These are phyloP conservation scores for Oryza longistaminata DNA, from an alignment of 176 grass and related monocot genomes.

Conservation along the genomic window DNA sequence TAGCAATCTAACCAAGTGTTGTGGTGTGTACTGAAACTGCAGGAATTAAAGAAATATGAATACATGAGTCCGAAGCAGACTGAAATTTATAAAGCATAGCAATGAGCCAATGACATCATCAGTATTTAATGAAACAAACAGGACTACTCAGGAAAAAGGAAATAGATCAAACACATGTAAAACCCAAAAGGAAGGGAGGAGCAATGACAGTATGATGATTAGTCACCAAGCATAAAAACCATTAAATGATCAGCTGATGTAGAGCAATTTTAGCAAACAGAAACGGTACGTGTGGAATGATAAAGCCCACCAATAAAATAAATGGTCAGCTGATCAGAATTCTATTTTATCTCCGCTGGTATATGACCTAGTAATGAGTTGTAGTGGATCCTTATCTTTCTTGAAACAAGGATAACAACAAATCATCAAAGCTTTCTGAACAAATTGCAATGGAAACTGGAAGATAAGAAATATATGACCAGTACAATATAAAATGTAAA, in stretches of 20 bases:
- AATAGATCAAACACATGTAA: not conserved
- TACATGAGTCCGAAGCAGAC: not conserved
- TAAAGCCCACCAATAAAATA: not conserved
- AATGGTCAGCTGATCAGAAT: not conserved
- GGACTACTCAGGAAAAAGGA: not conserved
- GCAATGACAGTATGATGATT: not conserved
- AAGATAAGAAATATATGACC: not conserved
- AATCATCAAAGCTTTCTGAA: not conserved
- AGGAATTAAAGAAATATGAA: slow-evolving; percentile 35
- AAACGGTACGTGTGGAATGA: not conserved
- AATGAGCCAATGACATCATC: not conserved
- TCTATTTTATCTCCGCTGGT: not conserved
- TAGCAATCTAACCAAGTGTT: slow-evolving; percentile 79
- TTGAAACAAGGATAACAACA: not conserved
- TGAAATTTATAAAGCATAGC: not conserved
- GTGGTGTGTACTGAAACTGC: slow-evolving; percentile 73
- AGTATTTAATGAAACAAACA: not conserved
- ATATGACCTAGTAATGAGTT: slow-evolving; percentile 8
- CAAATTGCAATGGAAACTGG: not conserved
- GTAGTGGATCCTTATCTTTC: not conserved
- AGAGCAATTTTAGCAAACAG: not conserved
- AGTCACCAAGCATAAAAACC: not conserved
- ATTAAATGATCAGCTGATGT: not conserved
- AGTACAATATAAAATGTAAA: not conserved
- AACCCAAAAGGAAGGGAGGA: not conserved